Evolutionary conservation across 352 stramenopile species (phyloP).

Genomic region (Phytophthora multivora): DNA sequence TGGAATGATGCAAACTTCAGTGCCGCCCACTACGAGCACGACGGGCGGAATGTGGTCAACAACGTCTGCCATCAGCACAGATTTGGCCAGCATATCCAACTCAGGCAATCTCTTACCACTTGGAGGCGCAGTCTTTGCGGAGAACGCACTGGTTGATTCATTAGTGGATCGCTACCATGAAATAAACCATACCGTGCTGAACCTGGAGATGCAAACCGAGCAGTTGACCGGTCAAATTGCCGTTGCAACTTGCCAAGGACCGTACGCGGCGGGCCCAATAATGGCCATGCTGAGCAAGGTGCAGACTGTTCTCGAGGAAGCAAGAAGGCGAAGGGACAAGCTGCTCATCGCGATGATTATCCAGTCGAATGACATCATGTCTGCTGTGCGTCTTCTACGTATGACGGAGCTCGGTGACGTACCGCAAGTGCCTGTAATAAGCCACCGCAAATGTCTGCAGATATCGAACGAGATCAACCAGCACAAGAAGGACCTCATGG

Average conservation of each 20-base stretch:
- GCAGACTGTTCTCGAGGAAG: constrained; percentile 36
- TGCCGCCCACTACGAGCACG: constrained; percentile 6
- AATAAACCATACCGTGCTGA: constrained; percentile 45
- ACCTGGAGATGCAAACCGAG: constrained; percentile 47
- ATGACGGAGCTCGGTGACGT: constrained; percentile 65
- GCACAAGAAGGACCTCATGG: constrained; percentile 34
- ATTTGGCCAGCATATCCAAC: constrained; percentile 25
- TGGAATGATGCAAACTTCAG: constrained; percentile 18
- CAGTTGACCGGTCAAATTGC: constrained; percentile 52
- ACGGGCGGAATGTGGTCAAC: constrained; percentile 26
- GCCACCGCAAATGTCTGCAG: constrained; percentile 63
- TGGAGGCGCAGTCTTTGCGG: constrained; percentile 23
- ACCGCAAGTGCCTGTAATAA: constrained; percentile 52
- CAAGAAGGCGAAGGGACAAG: constrained; percentile 36
- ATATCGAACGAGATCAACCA: constrained; percentile 55
- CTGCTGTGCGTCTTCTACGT: constrained; percentile 55
- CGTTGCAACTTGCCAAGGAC: constrained; percentile 48
- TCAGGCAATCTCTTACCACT: constrained; percentile 28
- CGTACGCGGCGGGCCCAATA: constrained; percentile 34
- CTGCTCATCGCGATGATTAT: constrained; percentile 60
- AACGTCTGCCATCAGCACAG: constrained; percentile 31
- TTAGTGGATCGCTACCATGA: constrained; percentile 62
- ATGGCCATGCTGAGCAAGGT: constrained; percentile 35
- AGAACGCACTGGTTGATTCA: constrained; percentile 60
- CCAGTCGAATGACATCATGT: constrained; percentile 58